phyloP scores from a whole-genome alignment of 371 early-diverging fungal species.

The Mycotypha africana region DNA sequence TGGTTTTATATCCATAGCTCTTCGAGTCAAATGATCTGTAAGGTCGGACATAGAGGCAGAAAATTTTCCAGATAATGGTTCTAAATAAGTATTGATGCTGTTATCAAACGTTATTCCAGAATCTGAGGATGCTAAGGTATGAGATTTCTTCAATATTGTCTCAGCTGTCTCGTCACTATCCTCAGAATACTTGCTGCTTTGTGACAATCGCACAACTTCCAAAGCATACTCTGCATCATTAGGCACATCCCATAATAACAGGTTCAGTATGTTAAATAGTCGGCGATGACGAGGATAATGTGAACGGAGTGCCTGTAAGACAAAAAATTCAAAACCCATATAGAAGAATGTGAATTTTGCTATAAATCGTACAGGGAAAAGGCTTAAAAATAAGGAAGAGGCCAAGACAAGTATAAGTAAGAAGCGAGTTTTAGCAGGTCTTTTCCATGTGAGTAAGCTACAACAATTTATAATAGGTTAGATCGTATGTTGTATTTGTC shows the following conservation, averaged over 20 bases:
- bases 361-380: constrained; percentile 20
- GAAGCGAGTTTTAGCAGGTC: constrained; percentile 27
- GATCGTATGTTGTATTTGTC: neutral
- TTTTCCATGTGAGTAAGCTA: constrained; percentile 39
- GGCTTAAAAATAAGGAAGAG: constrained; percentile 2
- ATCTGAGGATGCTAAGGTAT: too few species aligned
- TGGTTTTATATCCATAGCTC: neutral
- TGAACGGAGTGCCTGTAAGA: constrained; percentile 33
- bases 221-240: constrained; percentile 44
- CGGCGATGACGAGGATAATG: constrained; percentile 39
- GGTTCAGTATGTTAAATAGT: constrained; percentile 37
- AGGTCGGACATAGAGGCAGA: constrained; percentile 9
- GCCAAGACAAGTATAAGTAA: constrained; percentile 7
- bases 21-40: neutral
- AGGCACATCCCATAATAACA: constrained; percentile 40
- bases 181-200: neutral
- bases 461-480: neutral
- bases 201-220: constrained; percentile 27
- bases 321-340: constrained; percentile 41
- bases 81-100: neutral
- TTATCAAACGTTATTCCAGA: too few species aligned
- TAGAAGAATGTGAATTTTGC: constrained; percentile 18
- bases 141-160: too few species aligned
- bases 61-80: neutral
- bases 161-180: too few species aligned